phyloP scores from a whole-genome alignment of 139 green algal species.

The Auxenochlorella protothecoides region DNA sequence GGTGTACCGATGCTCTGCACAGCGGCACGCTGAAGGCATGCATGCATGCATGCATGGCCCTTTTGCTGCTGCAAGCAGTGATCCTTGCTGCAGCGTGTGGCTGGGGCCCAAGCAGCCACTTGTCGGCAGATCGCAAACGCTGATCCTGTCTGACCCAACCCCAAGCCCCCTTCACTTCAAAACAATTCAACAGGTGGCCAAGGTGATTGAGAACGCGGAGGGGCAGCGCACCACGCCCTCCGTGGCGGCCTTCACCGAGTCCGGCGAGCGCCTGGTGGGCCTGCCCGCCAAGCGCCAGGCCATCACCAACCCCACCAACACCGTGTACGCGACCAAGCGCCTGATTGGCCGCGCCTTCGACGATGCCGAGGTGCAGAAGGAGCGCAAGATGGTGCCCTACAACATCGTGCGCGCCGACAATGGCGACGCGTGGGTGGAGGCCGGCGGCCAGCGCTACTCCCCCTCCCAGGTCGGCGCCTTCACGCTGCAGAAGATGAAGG shows the following conservation, averaged over 20 bases:
- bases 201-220: constrained; percentile 98
- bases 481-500: constrained; percentile 94
- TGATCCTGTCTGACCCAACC: no score
- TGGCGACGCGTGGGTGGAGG: constrained; percentile 96
- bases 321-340: constrained; percentile 95
- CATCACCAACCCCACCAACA: constrained; percentile 95
- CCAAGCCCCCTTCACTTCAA: no score
- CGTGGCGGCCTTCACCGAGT: constrained; percentile 94
- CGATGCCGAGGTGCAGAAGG: constrained; percentile 85
- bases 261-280: constrained; percentile 89
- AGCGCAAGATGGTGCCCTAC: constrained; percentile 96
- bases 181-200: constrained; percentile 19
- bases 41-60: no score
- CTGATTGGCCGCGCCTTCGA: constrained; percentile 90
- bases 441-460: constrained; percentile 89
- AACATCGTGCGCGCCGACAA: constrained; percentile 83
- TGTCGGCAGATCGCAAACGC: no score
- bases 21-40: no score
- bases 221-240: constrained; percentile 93
- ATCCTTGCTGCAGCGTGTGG: no score
- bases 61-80: no score
- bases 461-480: constrained; percentile 92
- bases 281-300: constrained; percentile 93
- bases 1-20: no score
- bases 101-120: no score